Conservation (phyloP, 768 basidiomycete species). For the Mycena belliarum region DNA sequence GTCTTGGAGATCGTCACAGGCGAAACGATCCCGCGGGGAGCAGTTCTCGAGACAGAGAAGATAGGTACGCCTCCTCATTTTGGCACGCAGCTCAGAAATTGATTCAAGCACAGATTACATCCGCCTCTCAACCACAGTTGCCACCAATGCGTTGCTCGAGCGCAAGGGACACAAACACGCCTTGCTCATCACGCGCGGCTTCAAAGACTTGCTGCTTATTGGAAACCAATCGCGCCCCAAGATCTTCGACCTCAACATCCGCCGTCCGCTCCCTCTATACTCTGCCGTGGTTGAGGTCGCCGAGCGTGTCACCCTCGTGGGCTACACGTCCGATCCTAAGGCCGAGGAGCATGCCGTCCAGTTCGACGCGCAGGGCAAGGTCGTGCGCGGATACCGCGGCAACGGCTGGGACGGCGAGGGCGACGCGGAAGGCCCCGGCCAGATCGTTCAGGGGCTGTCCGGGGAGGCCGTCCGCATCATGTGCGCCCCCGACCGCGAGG, state of each 20-base stretch:
- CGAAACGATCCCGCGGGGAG: constrained; percentile 64
- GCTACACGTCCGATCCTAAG: constrained; percentile 88
- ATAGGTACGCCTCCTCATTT: constrained; percentile 79
- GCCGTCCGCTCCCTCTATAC: constrained; percentile 75
- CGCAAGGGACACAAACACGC: constrained; percentile 93
- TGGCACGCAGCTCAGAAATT: too few relatives aligned
- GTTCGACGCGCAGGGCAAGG: constrained; percentile 72
- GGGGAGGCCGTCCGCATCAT: constrained; percentile 89
- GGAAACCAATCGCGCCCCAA: constrained; percentile 93
- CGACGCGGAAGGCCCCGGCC: constrained; percentile 75
- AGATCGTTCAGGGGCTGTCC: constrained; percentile 78
- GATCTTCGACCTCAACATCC: constrained; percentile 94
- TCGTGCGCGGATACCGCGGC: constrained; percentile 70
- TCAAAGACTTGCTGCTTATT: constrained; percentile 88
- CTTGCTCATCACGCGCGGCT: constrained; percentile 87
- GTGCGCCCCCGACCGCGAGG: constrained; percentile 45
- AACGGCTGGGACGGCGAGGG: constrained; percentile 74
- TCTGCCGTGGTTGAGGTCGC: constrained; percentile 74
- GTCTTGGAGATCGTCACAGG: constrained; percentile 80
- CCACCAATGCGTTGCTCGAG: constrained; percentile 94
- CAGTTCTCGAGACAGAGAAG: constrained; percentile 71
- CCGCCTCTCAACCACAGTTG: constrained; percentile 90
- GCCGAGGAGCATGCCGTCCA: constrained; percentile 74
- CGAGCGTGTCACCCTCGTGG: constrained; percentile 92
- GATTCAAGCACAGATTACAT: constrained; percentile 70